phyloP scores from a whole-genome alignment of 345 rosid genomes.

The Ailanthus altissimus region DNA sequence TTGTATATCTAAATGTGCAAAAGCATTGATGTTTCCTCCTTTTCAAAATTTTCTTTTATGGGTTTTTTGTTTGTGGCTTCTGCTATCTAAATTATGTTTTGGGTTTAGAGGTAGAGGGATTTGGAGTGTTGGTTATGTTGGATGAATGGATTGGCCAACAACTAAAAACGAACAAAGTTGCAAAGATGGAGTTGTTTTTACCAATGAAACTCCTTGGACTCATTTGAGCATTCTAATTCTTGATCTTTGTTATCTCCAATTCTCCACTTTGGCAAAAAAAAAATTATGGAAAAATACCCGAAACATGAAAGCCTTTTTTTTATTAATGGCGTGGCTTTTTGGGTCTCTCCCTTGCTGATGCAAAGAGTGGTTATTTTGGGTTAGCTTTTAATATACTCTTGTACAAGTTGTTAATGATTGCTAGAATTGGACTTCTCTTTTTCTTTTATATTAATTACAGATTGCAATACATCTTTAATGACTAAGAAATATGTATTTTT shows the following conservation, averaged over 20 bases:
- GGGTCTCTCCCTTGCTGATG: neutral
- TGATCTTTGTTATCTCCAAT: neutral
- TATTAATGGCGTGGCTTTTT: slow-evolving; percentile 4
- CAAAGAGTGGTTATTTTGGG: neutral
- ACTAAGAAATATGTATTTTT: neutral
- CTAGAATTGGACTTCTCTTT: neutral
- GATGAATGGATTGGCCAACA: slow-evolving; percentile 52
- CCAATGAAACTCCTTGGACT: neutral
- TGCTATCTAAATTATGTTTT: too few species aligned
- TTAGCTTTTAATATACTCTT: slow-evolving; percentile 16
- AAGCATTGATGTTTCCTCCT: slow-evolving; percentile 20
- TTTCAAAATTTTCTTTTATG: slow-evolving; percentile 1
- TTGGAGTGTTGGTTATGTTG: slow-evolving; percentile 34
- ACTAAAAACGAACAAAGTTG: slow-evolving; percentile 35
- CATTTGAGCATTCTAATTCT: neutral
- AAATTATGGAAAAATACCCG: neutral
- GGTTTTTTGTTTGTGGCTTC: slow-evolving; percentile 3
- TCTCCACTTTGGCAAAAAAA: neutral
- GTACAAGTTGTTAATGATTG: neutral
- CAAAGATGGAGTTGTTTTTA: slow-evolving; percentile 33
- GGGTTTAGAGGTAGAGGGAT: slow-evolving; percentile 12
- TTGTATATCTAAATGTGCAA: neutral
- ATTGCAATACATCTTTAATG: neutral
- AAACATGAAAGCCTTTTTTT: neutral
- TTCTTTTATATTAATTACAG: neutral